phyloP scores from a whole-genome alignment of 2,329 filamentous ascomycete genomes.

The Ascochyta pisi region DNA sequence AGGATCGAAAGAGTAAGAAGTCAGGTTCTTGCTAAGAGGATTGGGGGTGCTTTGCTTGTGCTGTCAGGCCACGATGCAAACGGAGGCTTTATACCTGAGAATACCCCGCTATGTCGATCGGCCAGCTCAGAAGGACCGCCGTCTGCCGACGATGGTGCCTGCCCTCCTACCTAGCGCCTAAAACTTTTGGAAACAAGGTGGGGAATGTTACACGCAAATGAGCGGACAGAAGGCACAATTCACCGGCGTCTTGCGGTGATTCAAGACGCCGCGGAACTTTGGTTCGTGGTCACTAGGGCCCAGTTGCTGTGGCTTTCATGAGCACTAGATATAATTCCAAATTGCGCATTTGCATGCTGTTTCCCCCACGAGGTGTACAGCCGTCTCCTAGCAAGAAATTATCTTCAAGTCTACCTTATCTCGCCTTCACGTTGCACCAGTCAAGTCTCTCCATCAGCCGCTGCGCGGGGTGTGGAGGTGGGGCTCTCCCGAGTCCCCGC shows the following conservation, averaged over 20 bases:
- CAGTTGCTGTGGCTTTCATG: background rate
- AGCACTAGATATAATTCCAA: conserved; percentile 12
- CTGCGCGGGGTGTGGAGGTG: conserved; percentile 5
- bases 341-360: background rate
- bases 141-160: conserved; percentile 1
- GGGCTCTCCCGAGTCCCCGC: conserved; percentile 7
- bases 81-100: conserved; percentile 26
- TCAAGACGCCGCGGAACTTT: background rate
- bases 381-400: background rate
- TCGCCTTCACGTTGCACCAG: background rate
- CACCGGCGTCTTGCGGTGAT: background rate
- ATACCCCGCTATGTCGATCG: conserved; percentile 34
- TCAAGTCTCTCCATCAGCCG: background rate
- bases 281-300: background rate
- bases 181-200: background rate
- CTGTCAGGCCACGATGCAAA: background rate
- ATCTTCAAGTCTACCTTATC: background rate
- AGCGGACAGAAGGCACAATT: conserved; percentile 11
- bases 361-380: background rate
- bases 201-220: background rate
- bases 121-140: conserved; percentile 7
- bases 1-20: too few species aligned
- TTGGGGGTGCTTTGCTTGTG: background rate
- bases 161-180: conserved; percentile 2
- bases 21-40: background rate